Evolutionary conservation across 192 early-diverging fungal species (phyloP).

Genomic region (Backusella morwellensis): DNA sequence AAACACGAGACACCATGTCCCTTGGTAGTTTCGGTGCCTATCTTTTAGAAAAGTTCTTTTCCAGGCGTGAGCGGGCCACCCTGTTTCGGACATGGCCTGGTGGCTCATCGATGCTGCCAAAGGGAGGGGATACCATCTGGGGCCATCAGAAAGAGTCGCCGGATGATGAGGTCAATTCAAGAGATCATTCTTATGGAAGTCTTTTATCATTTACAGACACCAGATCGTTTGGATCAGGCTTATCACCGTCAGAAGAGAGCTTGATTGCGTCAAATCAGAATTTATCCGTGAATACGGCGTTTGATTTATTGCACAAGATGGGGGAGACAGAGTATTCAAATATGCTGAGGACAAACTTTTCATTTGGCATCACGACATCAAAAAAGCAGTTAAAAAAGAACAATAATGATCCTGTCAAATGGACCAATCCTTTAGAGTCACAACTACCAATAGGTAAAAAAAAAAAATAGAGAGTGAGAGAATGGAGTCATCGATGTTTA

Average conservation of each 20-base stretch:
- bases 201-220: slow-evolving; percentile 49
- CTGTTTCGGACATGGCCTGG: slow-evolving; percentile 86
- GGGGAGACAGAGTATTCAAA: slow-evolving; percentile 35
- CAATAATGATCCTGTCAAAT: slow-evolving; percentile 58
- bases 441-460: slow-evolving; percentile 24
- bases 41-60: slow-evolving; percentile 85
- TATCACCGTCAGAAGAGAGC: neutral
- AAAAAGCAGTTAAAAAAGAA: slow-evolving; percentile 58
- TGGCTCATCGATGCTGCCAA: slow-evolving; percentile 73
- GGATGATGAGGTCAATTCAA: slow-evolving; percentile 59
- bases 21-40: slow-evolving; percentile 73
- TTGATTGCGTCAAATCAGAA: neutral
- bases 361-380: slow-evolving; percentile 60
- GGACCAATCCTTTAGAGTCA: slow-evolving; percentile 83
- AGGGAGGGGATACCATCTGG: slow-evolving; percentile 83
- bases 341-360: slow-evolving; percentile 57
- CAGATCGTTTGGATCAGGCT: neutral
- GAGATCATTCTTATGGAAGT: slow-evolving; percentile 47
- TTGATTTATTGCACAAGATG: neutral
- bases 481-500: slow-evolving; percentile 23
- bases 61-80: slow-evolving; percentile 64
- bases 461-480: neutral
- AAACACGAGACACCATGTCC: slow-evolving; percentile 84
- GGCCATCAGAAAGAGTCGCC: slow-evolving; percentile 65
- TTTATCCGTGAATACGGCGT: neutral